These are phyloP conservation scores for Penicillium sp. DNA, from an alignment of 2,329 filamentous ascomycete species.

Conservation along the genomic window DNA sequence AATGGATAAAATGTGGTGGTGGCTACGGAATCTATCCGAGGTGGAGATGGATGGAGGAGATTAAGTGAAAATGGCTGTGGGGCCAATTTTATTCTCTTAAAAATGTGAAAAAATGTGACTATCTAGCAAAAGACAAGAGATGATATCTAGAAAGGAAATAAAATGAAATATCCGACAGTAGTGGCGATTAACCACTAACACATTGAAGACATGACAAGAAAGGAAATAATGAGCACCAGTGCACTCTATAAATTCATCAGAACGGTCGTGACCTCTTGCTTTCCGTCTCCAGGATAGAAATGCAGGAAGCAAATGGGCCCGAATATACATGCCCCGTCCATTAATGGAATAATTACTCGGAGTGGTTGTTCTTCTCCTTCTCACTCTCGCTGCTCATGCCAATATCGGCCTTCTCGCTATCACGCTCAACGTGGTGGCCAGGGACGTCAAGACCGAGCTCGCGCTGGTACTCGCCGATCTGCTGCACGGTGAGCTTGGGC, in stretches of 20 bases:
- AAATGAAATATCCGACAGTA: not conserved
- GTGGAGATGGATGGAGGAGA: not conserved
- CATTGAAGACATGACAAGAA: not conserved
- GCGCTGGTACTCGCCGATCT: slow-evolving; percentile 26
- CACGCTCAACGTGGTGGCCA: not conserved
- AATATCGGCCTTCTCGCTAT: slow-evolving; percentile 21
- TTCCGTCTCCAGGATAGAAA: slow-evolving; percentile 10
- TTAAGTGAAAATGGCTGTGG: not conserved
- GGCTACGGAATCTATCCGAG: not conserved
- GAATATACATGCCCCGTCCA: slow-evolving; percentile 2
- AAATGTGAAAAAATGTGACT: not conserved
- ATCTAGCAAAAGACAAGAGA: not conserved
- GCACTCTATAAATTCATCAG: slow-evolving; percentile 6
- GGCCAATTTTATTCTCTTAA: not conserved
- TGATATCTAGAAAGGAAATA: not conserved
- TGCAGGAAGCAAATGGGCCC: slow-evolving; percentile 3
- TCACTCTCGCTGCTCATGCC: slow-evolving; percentile 21
- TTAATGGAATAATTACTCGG: not conserved
- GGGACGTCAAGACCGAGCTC: slow-evolving; percentile 23
- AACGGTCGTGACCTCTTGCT: slow-evolving; percentile 2
- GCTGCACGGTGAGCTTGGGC: slow-evolving; percentile 30
- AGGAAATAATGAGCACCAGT: slow-evolving; percentile 2
- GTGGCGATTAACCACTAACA: slow-evolving; percentile 6
- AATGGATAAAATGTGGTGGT: not conserved
- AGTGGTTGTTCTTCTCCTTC: slow-evolving; percentile 3